Evolutionary conservation across 192 early-diverging fungal species (phyloP).

Genomic region (Coemansia sp.): DNA sequence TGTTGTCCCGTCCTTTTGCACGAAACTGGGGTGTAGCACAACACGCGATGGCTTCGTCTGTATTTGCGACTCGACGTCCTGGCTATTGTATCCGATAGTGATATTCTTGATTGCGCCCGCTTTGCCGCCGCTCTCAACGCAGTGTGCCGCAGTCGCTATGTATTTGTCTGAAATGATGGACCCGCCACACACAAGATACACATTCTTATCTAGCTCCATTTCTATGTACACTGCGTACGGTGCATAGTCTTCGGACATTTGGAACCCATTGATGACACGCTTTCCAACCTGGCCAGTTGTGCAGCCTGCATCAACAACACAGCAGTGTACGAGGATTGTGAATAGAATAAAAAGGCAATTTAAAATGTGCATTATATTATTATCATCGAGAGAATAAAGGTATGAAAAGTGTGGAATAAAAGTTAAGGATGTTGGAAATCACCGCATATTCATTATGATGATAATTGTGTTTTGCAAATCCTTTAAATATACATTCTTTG

Average conservation of each 20-base stretch:
- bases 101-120: conserved; percentile 6
- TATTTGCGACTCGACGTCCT: conserved; percentile 11
- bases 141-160: conserved; percentile 37
- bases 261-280: conserved; percentile 27
- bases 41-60: conserved; percentile 1
- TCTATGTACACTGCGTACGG: conserved; percentile 17
- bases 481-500: too few relatives aligned
- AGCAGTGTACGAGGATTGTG: background rate
- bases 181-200: conserved; percentile 30
- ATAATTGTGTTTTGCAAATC: too few relatives aligned
- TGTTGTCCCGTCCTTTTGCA: background rate
- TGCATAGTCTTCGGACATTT: conserved; percentile 14
- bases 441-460: too few relatives aligned
- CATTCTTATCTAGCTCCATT: too few relatives aligned
- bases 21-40: conserved; percentile 18
- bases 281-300: background rate
- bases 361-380: too few relatives aligned
- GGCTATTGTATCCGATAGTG: conserved; percentile 22
- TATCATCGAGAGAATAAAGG: too few relatives aligned
- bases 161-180: conserved; percentile 28
- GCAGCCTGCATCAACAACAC: background rate
- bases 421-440: too few relatives aligned
- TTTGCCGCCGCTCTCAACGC: conserved; percentile 9
- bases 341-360: background rate
- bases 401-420: too few relatives aligned